These are phyloP conservation scores for Colletotrichum limetticola DNA, from an alignment of 2,329 filamentous ascomycete genomes.

Conservation along the genomic window DNA sequence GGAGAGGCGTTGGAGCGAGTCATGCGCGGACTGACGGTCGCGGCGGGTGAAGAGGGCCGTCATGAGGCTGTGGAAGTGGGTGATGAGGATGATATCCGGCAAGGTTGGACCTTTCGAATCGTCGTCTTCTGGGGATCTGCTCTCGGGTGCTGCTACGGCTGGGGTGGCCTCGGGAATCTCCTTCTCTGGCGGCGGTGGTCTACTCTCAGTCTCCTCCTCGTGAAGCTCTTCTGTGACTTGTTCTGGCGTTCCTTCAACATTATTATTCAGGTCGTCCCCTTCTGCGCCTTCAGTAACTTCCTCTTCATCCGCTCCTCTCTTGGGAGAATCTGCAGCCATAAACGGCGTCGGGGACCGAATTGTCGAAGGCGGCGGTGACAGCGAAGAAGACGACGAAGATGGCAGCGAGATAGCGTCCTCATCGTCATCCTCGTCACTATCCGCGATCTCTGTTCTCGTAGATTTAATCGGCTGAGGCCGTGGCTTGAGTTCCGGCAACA, in stretches of 20 bases:
- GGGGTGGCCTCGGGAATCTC: background rate
- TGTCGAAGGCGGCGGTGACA: constrained; percentile 36
- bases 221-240: background rate
- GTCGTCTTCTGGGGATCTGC: background rate
- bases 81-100: constrained; percentile 64
- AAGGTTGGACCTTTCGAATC: constrained; percentile 13
- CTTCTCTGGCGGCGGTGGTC: background rate
- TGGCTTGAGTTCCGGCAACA: constrained; percentile 25
- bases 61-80: constrained; percentile 64
- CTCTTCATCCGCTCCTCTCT: background rate
- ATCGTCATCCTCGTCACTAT: constrained; percentile 55
- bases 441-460: constrained; percentile 44
- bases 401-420: constrained; percentile 41
- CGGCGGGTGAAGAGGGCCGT: constrained; percentile 62
- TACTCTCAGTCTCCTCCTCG: background rate
- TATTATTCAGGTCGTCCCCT: background rate
- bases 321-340: background rate
- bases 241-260: background rate
- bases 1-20: constrained; percentile 58
- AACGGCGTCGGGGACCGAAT: constrained; percentile 9
- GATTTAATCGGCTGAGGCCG: background rate
- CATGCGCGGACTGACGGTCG: constrained; percentile 59
- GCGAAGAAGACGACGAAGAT: constrained; percentile 17
- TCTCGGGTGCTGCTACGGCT: background rate
- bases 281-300: background rate